Conservation (phyloP, 208 protist species). For the Lotmaria passim region DNA sequence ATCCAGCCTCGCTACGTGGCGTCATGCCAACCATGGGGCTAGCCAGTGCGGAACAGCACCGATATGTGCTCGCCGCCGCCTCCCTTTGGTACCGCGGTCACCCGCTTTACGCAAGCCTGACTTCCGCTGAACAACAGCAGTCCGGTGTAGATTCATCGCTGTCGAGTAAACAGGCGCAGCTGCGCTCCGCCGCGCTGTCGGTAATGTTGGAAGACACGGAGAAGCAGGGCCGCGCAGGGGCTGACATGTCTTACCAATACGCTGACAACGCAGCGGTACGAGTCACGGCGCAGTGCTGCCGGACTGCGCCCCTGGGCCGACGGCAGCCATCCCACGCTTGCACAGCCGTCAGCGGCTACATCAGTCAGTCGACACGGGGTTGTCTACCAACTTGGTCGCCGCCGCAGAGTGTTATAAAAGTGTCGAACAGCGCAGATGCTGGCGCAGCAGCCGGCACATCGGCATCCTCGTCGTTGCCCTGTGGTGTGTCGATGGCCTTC, state of each 20-base stretch:
- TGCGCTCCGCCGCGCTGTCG: slow-evolving; percentile 51
- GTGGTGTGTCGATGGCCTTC: slow-evolving; percentile 39
- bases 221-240: not conserved
- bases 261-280: slow-evolving; percentile 6
- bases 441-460: not conserved
- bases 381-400: no score
- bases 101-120: slow-evolving; percentile 31
- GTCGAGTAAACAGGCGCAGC: slow-evolving; percentile 32
- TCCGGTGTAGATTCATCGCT: not conserved
- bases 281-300: slow-evolving; percentile 17
- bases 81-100: slow-evolving; percentile 42
- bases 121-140: not conserved
- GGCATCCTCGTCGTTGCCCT: not conserved
- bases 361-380: not conserved
- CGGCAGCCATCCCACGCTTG: not conserved
- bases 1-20: slow-evolving; percentile 45
- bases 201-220: slow-evolving; percentile 32
- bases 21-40: slow-evolving; percentile 39
- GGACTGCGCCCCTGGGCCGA: not conserved
- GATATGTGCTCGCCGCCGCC: slow-evolving; percentile 20
- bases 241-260: not conserved
- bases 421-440: no score
- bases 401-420: no score
- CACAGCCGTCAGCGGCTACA: slow-evolving; percentile 19
- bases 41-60: slow-evolving; percentile 3